phyloP scores from a whole-genome alignment of 177 flowering plant species.

The Vitis hybrid region DNA sequence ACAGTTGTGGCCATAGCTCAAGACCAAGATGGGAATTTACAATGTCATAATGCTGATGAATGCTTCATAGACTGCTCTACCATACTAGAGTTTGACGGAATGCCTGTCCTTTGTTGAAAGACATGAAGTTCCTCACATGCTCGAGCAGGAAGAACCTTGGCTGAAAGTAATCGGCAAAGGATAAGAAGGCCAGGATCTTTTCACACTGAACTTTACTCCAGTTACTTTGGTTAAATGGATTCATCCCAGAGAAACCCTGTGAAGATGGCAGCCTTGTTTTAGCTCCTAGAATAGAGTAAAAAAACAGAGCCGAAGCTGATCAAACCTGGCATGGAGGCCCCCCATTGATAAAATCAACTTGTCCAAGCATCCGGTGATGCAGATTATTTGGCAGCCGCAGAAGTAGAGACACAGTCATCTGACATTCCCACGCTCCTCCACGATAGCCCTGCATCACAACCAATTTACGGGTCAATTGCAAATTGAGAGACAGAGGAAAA shows the following conservation, averaged over 20 bases:
- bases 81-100: constrained; percentile 66
- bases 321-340: constrained; percentile 96
- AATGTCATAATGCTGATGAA: too few species aligned
- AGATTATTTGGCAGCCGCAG: constrained; percentile 74
- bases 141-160: constrained; percentile 87
- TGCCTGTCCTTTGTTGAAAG: constrained; percentile 96
- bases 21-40: too few species aligned
- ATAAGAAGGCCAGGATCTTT: constrained; percentile 90
- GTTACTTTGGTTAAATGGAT: constrained; percentile 81
- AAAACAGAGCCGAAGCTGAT: not conserved
- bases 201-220: constrained; percentile 99
- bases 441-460: constrained; percentile 59
- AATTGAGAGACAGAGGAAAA: not conserved
- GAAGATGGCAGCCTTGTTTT: constrained; percentile 7
- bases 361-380: constrained; percentile 70
- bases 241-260: constrained; percentile 99
- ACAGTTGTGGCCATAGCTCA: too few species aligned
- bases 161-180: constrained; percentile 89
- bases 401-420: constrained; percentile 72
- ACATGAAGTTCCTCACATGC: constrained; percentile 90
- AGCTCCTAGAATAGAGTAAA: not conserved
- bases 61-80: too few species aligned
- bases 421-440: constrained; percentile 72
- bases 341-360: constrained; percentile 95
- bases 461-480: constrained; percentile 5